Base-by-base conservation (phyloP, 768 basidiomycete species). In the Nevesoporus exiguus region DNA sequence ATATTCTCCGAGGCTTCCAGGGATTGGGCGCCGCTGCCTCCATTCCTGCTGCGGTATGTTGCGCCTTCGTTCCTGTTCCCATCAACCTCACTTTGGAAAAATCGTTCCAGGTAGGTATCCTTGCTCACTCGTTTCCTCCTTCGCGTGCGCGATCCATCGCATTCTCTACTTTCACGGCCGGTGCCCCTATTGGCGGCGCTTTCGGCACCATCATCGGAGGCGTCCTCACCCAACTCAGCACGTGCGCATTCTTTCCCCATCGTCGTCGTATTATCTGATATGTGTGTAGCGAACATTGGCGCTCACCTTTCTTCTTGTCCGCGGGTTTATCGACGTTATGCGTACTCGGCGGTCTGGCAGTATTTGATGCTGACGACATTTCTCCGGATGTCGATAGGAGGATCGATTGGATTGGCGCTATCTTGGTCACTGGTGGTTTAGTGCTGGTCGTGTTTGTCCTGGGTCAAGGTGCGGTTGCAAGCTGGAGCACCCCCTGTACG, bases 91-190 rank as follows among this genome's bases (percentile, higher is more conserved):
- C 25, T 44, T 29, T 15, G 11, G 31, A 7, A 25, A 24, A 17
- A 24, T 19, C 9, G 42, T 37, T 19, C 2, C 57, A 90, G 83
- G 66, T 93, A 2, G 93, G 93, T 1, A 93, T 91, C 52, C 77
- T 96, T 29, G 93, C 93, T 0, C 78, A 86, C 43, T 74, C 84
- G 0, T 96, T 95, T 67, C 85, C 87, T 4, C 77, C 80, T 0
- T 85, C 86, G 1, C 74, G 74, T 13, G 77, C 84, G 0, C 80
- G 93, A 11, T 83, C 88, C 1, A 68, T 83, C 1, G 93, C 91
- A 0, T 96, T 95, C 57, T 81, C 93, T 0, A 83, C 86, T 0
- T 95, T 93, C 59, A 78, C 86, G 0, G 90, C 91, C 0, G 93
- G 94, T 25, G 89, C 88, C 0, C 92, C 93, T 0, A 64, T 94